A percentile compares a stretch with the other conserved stretches of the same genome.
Conservation (phyloP, 2,329 filamentous ascomycete species). For the Trichoderma gracile region DNA sequence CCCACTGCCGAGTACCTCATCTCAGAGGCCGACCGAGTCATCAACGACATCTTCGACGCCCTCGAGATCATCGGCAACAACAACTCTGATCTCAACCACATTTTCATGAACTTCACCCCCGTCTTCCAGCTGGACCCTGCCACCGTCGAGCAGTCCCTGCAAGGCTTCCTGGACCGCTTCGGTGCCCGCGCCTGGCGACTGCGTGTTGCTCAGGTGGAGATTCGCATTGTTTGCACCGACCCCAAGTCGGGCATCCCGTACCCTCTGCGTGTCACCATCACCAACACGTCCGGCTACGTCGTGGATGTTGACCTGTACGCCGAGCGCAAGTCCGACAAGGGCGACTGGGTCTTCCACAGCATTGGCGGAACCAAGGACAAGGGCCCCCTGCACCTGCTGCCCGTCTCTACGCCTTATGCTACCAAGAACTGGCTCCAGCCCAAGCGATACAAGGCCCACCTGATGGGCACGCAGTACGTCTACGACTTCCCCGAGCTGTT, state of each 20-base stretch:
- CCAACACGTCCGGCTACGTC: slow-evolving; percentile 96
- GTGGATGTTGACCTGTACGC: slow-evolving; percentile 97
- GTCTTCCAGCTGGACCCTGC: slow-evolving; percentile 89
- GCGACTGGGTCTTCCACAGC: slow-evolving; percentile 97
- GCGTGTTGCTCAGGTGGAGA: slow-evolving; percentile 94
- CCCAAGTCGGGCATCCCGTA: slow-evolving; percentile 79
- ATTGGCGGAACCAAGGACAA: slow-evolving; percentile 95
- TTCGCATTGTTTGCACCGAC: slow-evolving; percentile 97
- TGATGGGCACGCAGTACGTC: slow-evolving; percentile 99
- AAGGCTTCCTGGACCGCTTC: slow-evolving; percentile 94
- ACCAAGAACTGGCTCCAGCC: slow-evolving; percentile 99
- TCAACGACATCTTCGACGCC: slow-evolving; percentile 97
- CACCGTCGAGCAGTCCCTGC: slow-evolving; percentile 90
- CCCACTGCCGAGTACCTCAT: slow-evolving; percentile 98
- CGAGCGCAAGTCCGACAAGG: slow-evolving; percentile 97
- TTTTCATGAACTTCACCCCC: slow-evolving; percentile 99
- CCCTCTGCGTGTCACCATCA: slow-evolving; percentile 93
- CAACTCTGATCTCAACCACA: slow-evolving; percentile 98
- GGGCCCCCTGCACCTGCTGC: slow-evolving; percentile 89
- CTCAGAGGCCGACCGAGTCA: slow-evolving; percentile 91
- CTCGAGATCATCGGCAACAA: slow-evolving; percentile 99
- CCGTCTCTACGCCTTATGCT: slow-evolving; percentile 88
- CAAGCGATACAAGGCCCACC: slow-evolving; percentile 98
- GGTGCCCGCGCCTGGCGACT: slow-evolving; percentile 93
- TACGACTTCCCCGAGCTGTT: slow-evolving; percentile 99